Base-by-base conservation (phyloP, 2,329 filamentous ascomycete genomes). In the Pseudogymnoascus sp. region DNA sequence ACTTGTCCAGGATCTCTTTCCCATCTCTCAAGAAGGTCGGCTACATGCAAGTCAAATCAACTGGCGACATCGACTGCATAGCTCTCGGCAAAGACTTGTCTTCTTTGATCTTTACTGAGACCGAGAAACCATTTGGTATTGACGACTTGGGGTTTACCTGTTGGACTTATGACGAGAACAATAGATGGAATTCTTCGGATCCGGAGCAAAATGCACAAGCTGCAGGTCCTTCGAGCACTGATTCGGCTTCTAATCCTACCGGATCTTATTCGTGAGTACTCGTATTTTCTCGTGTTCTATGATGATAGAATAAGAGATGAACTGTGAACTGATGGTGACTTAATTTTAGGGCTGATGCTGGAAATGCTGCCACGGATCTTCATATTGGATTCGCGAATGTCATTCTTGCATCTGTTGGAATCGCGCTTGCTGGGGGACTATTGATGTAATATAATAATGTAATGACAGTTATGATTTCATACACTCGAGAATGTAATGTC, bases 161-260 rank as follows among this genome's bases (percentile, higher is more conserved):
- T 21, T 63, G 61, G 61, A 65, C 63, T 15, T 29, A 23, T 9
- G 15, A 65, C 17, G 50, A 33, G 56, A 53, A 29, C 23, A 65
- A 65, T 33, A 60, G 13, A 4, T 65, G 33, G n/a, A 63, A 65
- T 23, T 65, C 63, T 50, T 63, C 63, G 17, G 63, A 60, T 26
- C 53, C 62, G 7, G n/a, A 42, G 11, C 15, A n/a, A 21, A 42
- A 42, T 42, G 38, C 38, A 10, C 17, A 42, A 3, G 37, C 37
- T 38, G 6, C 37, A n/a, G n/a, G n/a, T 44, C 40, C 40, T 15
- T 44, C 40, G 11, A 44, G 40, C 15, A 44, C 40, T 17, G n/a
- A n/a, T 19, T 40, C 38, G n/a, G 9, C 38, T 10, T 6, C 37
- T 6, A 38, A 38, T 17, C 37, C 37, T 38, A 38, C 37, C 15